Conservation (phyloP, 352 stramenopile genomes). For the Phytophthora pseudosyringae region DNA sequence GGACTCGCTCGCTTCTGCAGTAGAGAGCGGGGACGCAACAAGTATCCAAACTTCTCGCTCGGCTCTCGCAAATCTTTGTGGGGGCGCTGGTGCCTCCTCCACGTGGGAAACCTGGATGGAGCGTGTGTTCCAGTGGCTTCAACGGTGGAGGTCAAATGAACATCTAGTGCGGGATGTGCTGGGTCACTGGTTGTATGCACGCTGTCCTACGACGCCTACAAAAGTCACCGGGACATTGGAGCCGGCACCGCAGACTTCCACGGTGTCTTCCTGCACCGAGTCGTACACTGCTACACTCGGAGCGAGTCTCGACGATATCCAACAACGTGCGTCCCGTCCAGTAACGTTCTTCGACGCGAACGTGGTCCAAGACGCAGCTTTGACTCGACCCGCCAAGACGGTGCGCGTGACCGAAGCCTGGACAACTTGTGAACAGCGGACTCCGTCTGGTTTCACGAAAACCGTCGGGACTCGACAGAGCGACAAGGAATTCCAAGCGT, state of each 20-base stretch:
- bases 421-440: constrained; percentile 35
- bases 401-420: constrained; percentile 49
- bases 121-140: constrained; percentile 57
- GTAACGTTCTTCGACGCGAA: constrained; percentile 53
- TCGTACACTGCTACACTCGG: constrained; percentile 42
- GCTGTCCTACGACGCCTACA: constrained; percentile 49
- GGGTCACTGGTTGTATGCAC: constrained; percentile 68
- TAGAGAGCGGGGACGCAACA: constrained; percentile 17
- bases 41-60: constrained; percentile 20
- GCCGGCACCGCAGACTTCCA: constrained; percentile 20
- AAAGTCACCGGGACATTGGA: constrained; percentile 23
- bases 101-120: constrained; percentile 70
- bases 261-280: constrained; percentile 34
- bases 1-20: constrained; percentile 37
- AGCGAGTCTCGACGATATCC: constrained; percentile 45
- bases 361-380: constrained; percentile 49
- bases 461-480: constrained; percentile 39
- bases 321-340: constrained; percentile 52
- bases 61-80: constrained; percentile 36
- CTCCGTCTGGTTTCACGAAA: constrained; percentile 31
- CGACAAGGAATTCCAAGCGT: constrained; percentile 47
- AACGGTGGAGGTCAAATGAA: constrained; percentile 58
- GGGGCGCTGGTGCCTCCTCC: constrained; percentile 21
- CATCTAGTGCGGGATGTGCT: constrained; percentile 64
- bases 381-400: constrained; percentile 45